Percentiles rank a stretch among this genome's conserved stretches.
phyloP scores from a whole-genome alignment of 83 land plant species.

The Thuja plicata region DNA sequence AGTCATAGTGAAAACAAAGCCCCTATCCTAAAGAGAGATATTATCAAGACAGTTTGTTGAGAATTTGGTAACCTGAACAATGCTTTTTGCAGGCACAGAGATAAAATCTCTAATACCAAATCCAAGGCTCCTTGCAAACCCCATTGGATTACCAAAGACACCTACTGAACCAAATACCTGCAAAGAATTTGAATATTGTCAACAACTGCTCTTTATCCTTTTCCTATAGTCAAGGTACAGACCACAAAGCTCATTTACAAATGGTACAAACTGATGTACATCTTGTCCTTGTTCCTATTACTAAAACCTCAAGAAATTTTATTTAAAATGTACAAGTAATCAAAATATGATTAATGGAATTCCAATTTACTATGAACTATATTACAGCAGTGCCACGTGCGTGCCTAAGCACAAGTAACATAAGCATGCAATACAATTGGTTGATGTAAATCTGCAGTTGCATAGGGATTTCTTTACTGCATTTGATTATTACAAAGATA shows the following conservation, averaged over 20 bases:
- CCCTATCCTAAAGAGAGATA: background rate
- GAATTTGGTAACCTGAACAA: slow-evolving; percentile 54
- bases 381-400: background rate
- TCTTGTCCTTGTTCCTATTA: too few relatives aligned
- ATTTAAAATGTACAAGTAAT: background rate
- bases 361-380: background rate
- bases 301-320: background rate
- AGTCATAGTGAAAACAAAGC: background rate
- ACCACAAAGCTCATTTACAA: background rate
- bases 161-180: slow-evolving; percentile 98
- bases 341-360: background rate
- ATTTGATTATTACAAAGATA: background rate
- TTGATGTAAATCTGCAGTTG: background rate
- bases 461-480: background rate
- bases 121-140: slow-evolving; percentile 85
- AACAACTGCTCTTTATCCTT: background rate
- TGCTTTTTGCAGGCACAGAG: slow-evolving; percentile 70
- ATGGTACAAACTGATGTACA: background rate
- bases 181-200: slow-evolving; percentile 15
- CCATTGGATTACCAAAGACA: slow-evolving; percentile 96
- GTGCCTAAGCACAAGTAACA: background rate
- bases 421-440: background rate
- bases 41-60: background rate
- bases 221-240: background rate
- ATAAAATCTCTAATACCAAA: slow-evolving; percentile 90